These are phyloP conservation scores for Penicillium egyptiacum DNA, from an alignment of 495 filamentous ascomycete genomes.

Conservation along the genomic window DNA sequence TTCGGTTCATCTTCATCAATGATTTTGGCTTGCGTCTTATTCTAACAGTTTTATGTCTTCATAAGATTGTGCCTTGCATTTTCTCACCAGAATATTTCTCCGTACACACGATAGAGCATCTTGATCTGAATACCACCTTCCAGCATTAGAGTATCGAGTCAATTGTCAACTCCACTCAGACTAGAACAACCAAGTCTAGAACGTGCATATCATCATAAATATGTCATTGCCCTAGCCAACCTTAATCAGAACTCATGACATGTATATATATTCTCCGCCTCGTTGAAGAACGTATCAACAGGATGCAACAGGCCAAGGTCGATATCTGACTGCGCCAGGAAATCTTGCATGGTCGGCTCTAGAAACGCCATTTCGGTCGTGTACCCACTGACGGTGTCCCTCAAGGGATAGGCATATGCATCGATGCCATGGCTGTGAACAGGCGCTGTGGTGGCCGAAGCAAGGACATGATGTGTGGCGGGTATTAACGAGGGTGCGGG, in stretches of 20 bases:
- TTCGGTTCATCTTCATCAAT: neutral
- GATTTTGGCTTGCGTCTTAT: neutral
- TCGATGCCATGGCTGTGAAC: constrained; percentile 2
- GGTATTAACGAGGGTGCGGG: constrained; percentile 5
- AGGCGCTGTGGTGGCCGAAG: neutral
- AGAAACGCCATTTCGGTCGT: constrained; percentile 48
- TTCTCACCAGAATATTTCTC: neutral
- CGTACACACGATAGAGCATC: neutral
- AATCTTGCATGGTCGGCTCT: constrained; percentile 49
- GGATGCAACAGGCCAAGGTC: constrained; percentile 42
- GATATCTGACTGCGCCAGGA: constrained; percentile 46
- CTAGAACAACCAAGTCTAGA: neutral
- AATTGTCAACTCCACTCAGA: neutral
- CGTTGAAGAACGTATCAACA: constrained; percentile 43
- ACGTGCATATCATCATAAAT: neutral
- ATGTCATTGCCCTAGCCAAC: neutral
- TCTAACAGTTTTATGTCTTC: neutral
- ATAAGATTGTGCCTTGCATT: neutral
- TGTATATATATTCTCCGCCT: constrained; percentile 42
- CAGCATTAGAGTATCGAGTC: neutral
- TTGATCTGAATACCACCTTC: neutral
- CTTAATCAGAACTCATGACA: constrained; percentile 27
- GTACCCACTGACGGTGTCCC: constrained; percentile 30
- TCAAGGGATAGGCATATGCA: constrained; percentile 16
- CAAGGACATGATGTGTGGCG: constrained; percentile 7